phyloP scores from a whole-genome alignment of 169 alveolate species.

The Sarcocystis neurona region DNA sequence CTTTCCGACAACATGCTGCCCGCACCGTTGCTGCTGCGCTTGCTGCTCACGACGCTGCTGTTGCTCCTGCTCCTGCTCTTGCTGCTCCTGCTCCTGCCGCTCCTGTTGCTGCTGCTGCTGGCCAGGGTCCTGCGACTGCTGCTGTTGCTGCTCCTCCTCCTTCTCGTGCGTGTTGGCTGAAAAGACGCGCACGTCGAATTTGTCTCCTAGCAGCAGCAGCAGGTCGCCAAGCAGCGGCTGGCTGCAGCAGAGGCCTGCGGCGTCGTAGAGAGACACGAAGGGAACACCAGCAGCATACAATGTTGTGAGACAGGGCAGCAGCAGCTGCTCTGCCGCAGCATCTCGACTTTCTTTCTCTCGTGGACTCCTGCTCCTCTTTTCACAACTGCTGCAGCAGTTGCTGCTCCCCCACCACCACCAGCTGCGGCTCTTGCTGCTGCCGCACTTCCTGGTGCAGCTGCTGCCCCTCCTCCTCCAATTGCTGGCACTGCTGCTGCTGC shows the following conservation, averaged over 20 bases:
- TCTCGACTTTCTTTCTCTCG: neutral
- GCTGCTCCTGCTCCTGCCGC: no score
- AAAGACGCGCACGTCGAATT: neutral
- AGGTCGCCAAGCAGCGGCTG: neutral
- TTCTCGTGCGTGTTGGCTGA: no score
- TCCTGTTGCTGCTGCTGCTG: no score
- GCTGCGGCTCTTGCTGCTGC: neutral
- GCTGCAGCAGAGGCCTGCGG: slow-evolving; percentile 14
- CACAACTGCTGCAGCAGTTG: neutral
- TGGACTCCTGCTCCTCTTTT: no score
- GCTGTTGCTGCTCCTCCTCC: no score
- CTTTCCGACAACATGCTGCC: no score
- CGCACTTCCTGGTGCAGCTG: neutral
- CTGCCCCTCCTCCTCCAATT: neutral
- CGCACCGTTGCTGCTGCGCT: no score
- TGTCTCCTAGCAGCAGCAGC: neutral
- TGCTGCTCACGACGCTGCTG: no score
- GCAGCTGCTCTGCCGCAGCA: neutral
- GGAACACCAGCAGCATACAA: neutral
- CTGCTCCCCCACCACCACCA: neutral
- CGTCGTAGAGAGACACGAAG: slow-evolving; percentile 15
- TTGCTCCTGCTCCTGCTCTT: no score
- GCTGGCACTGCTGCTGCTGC: no score
- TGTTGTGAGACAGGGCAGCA: neutral
- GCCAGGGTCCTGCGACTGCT: no score